These are phyloP conservation scores for Trichoderma parareesei DNA, from an alignment of 495 filamentous ascomycete genomes.

Conservation along the genomic window DNA sequence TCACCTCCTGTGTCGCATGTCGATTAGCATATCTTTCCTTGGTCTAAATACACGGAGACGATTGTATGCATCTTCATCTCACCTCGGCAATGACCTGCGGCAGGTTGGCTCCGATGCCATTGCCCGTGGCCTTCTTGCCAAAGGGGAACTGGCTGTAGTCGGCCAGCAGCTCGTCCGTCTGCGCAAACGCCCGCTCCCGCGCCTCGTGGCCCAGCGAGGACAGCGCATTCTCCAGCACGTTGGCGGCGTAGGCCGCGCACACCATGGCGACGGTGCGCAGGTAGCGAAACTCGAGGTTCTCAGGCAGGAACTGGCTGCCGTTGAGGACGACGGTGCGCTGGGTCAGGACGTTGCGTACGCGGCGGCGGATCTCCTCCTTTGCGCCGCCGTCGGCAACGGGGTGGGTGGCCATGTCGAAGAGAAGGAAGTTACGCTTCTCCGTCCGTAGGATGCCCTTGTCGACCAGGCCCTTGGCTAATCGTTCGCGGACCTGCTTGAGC, in stretches of 20 bases:
- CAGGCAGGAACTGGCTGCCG: constrained; percentile 75
- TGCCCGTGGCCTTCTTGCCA: constrained; percentile 64
- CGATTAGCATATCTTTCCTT: neutral
- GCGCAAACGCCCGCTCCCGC: constrained; percentile 86
- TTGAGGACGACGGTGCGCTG: constrained; percentile 89
- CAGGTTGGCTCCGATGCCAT: constrained; percentile 86
- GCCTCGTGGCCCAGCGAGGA: constrained; percentile 88
- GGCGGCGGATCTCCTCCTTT: constrained; percentile 90
- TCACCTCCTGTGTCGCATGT: constrained; percentile 51
- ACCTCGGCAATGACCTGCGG: constrained; percentile 77
- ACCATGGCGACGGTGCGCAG: constrained; percentile 90
- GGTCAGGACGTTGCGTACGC: constrained; percentile 87
- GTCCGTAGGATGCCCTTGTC: constrained; percentile 98
- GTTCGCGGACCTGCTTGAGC: constrained; percentile 97
- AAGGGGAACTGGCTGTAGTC: constrained; percentile 98
- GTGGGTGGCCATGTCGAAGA: constrained; percentile 99
- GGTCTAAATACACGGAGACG: too few relatives aligned
- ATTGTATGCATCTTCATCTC: constrained; percentile 5
- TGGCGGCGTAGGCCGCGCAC: constrained; percentile 95
- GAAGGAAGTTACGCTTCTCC: constrained; percentile 97
- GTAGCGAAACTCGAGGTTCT: constrained; percentile 88
- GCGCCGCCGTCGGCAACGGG: constrained; percentile 95
- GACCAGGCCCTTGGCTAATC: constrained; percentile 93
- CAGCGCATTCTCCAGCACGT: constrained; percentile 96
- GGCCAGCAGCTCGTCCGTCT: constrained; percentile 90